Percentiles rank a stretch among this genome's conserved stretches.
phyloP scores from a whole-genome alignment of 768 basidiomycete genomes.

The Sarcodon aspratus region DNA sequence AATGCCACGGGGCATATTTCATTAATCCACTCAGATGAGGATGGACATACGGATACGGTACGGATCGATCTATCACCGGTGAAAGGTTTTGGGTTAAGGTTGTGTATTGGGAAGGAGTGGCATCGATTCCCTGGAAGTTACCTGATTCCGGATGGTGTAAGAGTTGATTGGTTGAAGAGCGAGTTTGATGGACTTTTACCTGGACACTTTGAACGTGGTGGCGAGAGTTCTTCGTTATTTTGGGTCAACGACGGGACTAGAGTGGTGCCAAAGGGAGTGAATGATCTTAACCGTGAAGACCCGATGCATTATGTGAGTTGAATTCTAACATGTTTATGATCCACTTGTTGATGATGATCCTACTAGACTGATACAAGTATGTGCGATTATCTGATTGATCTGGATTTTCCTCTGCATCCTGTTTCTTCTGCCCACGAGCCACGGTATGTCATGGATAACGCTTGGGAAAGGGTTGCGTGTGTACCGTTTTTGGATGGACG shows the following conservation, averaged over 20 bases:
- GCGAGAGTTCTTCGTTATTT: background rate
- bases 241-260: slow-evolving; percentile 34
- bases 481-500: slow-evolving; percentile 73
- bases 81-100: slow-evolving; percentile 52
- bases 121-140: slow-evolving; percentile 88
- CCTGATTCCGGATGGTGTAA: slow-evolving; percentile 72
- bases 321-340: background rate
- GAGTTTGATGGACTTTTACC: slow-evolving; percentile 88
- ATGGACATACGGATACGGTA: slow-evolving; percentile 25
- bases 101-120: slow-evolving; percentile 96
- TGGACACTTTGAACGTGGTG: slow-evolving; percentile 53
- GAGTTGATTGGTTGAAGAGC: slow-evolving; percentile 84
- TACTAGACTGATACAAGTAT: slow-evolving; percentile 51
- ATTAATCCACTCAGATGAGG: slow-evolving; percentile 26
- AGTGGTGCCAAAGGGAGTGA: slow-evolving; percentile 52
- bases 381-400: slow-evolving; percentile 88
- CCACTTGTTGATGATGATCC: slow-evolving; percentile 2
- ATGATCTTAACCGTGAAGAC: slow-evolving; percentile 83
- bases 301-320: slow-evolving; percentile 61
- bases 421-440: slow-evolving; percentile 50
- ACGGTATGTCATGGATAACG: slow-evolving; percentile 61
- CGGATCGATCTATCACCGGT: slow-evolving; percentile 61
- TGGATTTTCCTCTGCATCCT: slow-evolving; percentile 72
- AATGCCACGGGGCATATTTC: slow-evolving; percentile 58
- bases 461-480: slow-evolving; percentile 81